Base-by-base conservation (phyloP, 306 rosid species). In the Pachyrhizus erosus region DNA sequence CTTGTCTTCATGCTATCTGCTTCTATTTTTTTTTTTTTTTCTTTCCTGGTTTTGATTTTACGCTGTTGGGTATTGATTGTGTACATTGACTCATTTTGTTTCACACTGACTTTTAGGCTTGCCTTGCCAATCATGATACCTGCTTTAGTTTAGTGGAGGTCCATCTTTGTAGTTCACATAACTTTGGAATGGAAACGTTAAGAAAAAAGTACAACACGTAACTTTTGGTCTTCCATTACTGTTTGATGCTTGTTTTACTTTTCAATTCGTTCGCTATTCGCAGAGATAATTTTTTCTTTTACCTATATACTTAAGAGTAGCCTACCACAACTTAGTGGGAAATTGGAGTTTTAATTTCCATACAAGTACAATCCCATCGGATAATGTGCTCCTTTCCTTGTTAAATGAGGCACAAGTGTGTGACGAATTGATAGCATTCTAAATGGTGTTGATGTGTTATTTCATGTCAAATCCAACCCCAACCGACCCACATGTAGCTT, bases 81-180 rank as follows among this genome's bases (percentile, higher is more conserved):
- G 12, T 42, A 37, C 70, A 70, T 21, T 26, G 76, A 72, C 66
- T 76, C 75, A 24, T 71, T 82, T 72, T 39, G 7, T 74, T 74
- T 77, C 62, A 69, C 76, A 66, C 84, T 73, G 80, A 86, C 77
- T 87, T 84, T 80, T 80, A 76, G 82, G 81, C 78, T 58, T 57
- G 55, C 77, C 31, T 84, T 77, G 62, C 26, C 57, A 70, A 80
- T 71, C 37, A 17, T 67, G 87, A 55, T 29, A 82, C 73, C n/a
- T 49, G 39, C 82, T 83, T 79, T 79, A 67, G 72, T 83, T 81
- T 76, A 51, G 68, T 65, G 80, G 69, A 26, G 39, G 70, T 29
- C 33, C 78, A 33, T 67, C 58, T 55, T 73, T 80, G 46, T 69
- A 49, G 42, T 66, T 65, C 42, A 21, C 49, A 34, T 62, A 13